These are phyloP conservation scores for Tetramitus jugosus DNA, from an alignment of 208 protist species.

Conservation along the genomic window DNA sequence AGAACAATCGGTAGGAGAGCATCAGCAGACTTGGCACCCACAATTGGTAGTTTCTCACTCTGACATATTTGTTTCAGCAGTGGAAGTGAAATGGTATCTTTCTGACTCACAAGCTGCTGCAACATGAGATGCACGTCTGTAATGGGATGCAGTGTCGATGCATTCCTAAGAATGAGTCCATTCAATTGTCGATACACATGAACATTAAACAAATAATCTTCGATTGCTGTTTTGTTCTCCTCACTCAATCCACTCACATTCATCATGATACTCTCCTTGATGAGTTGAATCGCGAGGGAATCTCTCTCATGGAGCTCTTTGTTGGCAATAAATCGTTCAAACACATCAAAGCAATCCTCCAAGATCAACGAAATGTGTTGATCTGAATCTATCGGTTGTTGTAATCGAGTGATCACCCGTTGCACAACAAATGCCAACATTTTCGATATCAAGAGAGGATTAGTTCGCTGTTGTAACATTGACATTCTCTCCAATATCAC, in stretches of 20 bases:
- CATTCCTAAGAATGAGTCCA: neutral
- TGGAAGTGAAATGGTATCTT: too few relatives aligned
- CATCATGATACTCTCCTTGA: neutral
- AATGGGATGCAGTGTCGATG: neutral
- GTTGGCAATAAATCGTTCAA: neutral
- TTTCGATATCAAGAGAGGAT: neutral
- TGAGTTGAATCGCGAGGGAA: neutral
- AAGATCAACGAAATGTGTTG: neutral
- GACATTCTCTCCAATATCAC: neutral
- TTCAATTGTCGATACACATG: neutral
- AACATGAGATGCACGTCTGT: neutral
- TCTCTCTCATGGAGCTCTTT: neutral
- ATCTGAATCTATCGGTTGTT: too few relatives aligned
- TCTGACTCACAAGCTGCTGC: too few relatives aligned
- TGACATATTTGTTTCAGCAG: too few relatives aligned
- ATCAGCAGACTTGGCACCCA: too few relatives aligned
- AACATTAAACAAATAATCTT: neutral
- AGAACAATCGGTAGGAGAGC: neutral
- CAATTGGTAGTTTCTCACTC: too few relatives aligned
- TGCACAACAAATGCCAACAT: neutral
- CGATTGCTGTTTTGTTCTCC: neutral
- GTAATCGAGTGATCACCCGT: neutral
- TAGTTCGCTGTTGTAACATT: neutral
- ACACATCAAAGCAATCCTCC: neutral
- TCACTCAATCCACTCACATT: neutral